Evolutionary conservation across 2,329 filamentous ascomycete species (phyloP).

Genomic region (Ophiosphaerella herpotricha): DNA sequence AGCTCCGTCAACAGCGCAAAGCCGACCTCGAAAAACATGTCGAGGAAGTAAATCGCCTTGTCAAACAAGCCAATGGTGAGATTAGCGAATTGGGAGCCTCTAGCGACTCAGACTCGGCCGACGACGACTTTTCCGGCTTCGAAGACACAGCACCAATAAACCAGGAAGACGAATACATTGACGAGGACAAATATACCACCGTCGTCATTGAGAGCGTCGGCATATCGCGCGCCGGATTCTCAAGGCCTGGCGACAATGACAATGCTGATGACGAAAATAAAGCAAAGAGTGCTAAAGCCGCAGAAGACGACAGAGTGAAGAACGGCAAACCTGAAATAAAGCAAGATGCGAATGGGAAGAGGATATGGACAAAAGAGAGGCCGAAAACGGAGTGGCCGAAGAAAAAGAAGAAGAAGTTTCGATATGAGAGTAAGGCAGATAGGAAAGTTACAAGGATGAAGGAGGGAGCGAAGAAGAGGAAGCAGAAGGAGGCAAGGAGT

Average conservation of each 20-base stretch:
- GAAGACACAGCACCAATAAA: conserved; percentile 65
- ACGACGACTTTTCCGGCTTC: conserved; percentile 52
- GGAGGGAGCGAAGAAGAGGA: conserved; percentile 71
- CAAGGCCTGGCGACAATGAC: conserved; percentile 54
- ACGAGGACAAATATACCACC: conserved; percentile 94
- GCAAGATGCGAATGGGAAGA: conserved; percentile 47
- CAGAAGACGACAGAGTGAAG: conserved; percentile 52
- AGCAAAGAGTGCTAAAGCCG: conserved; percentile 16
- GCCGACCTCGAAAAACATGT: conserved; percentile 83
- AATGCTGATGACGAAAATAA: conserved; percentile 31
- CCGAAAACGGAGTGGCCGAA: conserved; percentile 59
- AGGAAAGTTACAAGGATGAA: conserved; percentile 52
- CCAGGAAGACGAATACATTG: conserved; percentile 90
- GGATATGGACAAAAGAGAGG: conserved; percentile 58
- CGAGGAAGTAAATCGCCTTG: conserved; percentile 70
- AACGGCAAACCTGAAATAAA: conserved; percentile 21
- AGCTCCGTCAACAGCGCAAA: conserved; percentile 85
- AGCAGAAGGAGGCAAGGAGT: conserved; percentile 64
- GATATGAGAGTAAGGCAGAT: conserved; percentile 78
- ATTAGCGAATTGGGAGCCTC: conserved; percentile 45
- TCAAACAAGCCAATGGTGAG: conserved; percentile 63
- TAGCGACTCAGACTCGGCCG: conserved; percentile 47
- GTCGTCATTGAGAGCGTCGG: conserved; percentile 91
- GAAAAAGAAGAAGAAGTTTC: conserved; percentile 88
- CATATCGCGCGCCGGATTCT: conserved; percentile 73